Evolutionary conservation across 1,284 basidiomycete genomes (phyloP), one percentile per base, ranked within the genome.

Genomic region (Ceratobasidium theobromae): DNA sequence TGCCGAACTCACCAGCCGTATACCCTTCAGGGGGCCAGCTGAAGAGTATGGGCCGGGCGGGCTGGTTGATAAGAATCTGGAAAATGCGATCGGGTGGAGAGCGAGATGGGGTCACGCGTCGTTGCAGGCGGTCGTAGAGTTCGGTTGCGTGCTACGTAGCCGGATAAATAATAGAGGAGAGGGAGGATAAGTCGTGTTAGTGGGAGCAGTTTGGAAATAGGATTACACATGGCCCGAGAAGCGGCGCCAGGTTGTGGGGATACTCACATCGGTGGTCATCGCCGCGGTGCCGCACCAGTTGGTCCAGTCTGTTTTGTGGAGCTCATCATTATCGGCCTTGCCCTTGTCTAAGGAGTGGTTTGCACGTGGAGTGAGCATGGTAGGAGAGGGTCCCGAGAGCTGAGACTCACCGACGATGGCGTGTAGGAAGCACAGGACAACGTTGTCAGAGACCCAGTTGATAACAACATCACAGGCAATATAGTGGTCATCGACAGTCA

Each of bases 391-490:
- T 52, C 51, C 16, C n/a, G 14, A 35, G 66, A 53, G 30, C 5
- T 6, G 30, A 23, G 14, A 71, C 76, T 68, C 27, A 75, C 74
- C 75, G 64, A 84, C 84, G 66, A 89, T 87, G 30, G 94, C 92
- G 73, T 99, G 95, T 70, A 98, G 90, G 81, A 99, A 99, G 74
- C 93, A 95, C 14, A 99, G 82, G 43, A 96, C 88, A 72, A 98
- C 82, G 40, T 89, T 91, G 65, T 95, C 88, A 25, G 91, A 93
- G 55, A 93, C 93, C 88, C 91, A 94, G 77, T 95, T 98, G 74
- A 97, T 88, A 71, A 96, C 93, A 71, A 99, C 84, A 77, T 98
- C 93, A 69, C 95, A 85, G 2, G 89, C 86, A 80, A 95, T 86
- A 75, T 93, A 98, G 73, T 93, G 81, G 46, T 81, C 79, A 78